These are phyloP conservation scores for Chaetomiaceae sp. DNA, from an alignment of 2,329 filamentous ascomycete genomes.

Conservation along the genomic window DNA sequence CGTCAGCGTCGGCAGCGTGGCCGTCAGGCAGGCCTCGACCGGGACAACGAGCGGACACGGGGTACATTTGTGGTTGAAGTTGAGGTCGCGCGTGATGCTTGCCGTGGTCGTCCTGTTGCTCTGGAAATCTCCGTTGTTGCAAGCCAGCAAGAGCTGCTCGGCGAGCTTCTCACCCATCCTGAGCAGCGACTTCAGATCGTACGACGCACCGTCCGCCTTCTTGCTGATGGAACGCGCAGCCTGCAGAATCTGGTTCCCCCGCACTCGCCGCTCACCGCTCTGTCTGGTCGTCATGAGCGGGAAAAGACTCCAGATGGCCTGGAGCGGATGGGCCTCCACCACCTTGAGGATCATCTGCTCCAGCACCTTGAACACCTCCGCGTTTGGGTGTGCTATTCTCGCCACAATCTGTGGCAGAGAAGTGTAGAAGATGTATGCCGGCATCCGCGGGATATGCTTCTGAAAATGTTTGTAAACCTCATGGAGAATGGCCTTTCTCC, in stretches of 20 bases:
- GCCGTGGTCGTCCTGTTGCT: constrained; percentile 63
- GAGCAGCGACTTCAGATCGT: constrained; percentile 68
- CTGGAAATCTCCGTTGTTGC: constrained; percentile 70
- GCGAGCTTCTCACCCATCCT: constrained; percentile 77
- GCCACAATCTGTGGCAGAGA: constrained; percentile 89
- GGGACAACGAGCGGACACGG: constrained; percentile 86
- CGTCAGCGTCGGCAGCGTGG: constrained; percentile 70
- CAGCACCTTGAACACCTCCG: constrained; percentile 70
- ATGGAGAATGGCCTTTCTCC: constrained; percentile 62
- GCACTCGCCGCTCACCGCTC: constrained; percentile 56
- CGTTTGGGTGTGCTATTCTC: constrained; percentile 85
- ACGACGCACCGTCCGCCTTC: constrained; percentile 46
- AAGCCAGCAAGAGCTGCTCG: constrained; percentile 74
- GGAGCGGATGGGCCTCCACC: constrained; percentile 80
- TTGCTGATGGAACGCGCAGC: constrained; percentile 44
- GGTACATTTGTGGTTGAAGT: constrained; percentile 78
- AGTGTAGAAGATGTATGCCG: constrained; percentile 75
- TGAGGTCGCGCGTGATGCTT: constrained; percentile 71
- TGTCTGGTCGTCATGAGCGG: constrained; percentile 80
- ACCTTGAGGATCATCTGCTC: constrained; percentile 79
- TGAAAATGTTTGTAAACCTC: constrained; percentile 69
- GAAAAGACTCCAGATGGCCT: constrained; percentile 86
- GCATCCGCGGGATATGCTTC: constrained; percentile 70
- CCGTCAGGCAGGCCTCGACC: constrained; percentile 77
- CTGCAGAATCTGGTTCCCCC: constrained; percentile 50